Evolutionary conservation across 148 eudicot species (phyloP).

Genomic region (Drosera capensis): DNA sequence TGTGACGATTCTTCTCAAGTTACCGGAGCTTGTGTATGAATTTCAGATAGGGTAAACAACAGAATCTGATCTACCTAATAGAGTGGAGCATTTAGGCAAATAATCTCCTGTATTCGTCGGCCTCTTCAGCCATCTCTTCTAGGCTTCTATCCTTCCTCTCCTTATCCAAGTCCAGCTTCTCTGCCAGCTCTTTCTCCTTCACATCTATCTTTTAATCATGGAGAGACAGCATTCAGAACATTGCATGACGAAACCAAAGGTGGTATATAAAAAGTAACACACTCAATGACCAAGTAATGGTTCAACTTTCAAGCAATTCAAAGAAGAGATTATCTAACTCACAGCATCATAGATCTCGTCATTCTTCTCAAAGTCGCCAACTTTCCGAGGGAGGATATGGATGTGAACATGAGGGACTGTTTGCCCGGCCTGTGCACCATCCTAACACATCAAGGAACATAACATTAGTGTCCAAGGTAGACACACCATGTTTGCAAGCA

Average conservation of each 20-base stretch:
- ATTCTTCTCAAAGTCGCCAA: slow-evolving; percentile 73
- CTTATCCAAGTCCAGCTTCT: slow-evolving; percentile 74
- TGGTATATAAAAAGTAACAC: not conserved
- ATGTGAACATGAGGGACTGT: slow-evolving; percentile 87
- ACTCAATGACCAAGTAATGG: not conserved
- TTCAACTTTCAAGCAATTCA: not conserved
- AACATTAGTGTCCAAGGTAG: not conserved
- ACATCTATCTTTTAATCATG: slow-evolving; percentile 38
- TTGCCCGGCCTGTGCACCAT: slow-evolving; percentile 91
- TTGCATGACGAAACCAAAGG: not conserved
- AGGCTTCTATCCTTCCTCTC: slow-evolving; percentile 75
- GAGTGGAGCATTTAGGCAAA: slow-evolving; percentile 21
- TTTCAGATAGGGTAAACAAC: too few relatives aligned
- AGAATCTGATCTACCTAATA: too few relatives aligned
- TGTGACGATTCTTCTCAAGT: too few relatives aligned
- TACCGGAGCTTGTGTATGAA: too few relatives aligned
- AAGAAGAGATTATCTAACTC: slow-evolving; percentile 10
- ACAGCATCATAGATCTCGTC: slow-evolving; percentile 91
- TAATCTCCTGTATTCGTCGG: slow-evolving; percentile 56
- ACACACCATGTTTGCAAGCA: not conserved
- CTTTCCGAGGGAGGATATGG: slow-evolving; percentile 68
- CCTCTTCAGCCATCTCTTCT: slow-evolving; percentile 82
- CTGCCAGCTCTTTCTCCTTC: slow-evolving; percentile 78
- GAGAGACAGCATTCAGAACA: not conserved
- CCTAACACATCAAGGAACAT: slow-evolving; percentile 23